Evolutionary conservation across 2,329 filamentous ascomycete genomes (phyloP), one percentile per base, ranked within the genome.

Genomic region (Coleophoma eucalyptorum): DNA sequence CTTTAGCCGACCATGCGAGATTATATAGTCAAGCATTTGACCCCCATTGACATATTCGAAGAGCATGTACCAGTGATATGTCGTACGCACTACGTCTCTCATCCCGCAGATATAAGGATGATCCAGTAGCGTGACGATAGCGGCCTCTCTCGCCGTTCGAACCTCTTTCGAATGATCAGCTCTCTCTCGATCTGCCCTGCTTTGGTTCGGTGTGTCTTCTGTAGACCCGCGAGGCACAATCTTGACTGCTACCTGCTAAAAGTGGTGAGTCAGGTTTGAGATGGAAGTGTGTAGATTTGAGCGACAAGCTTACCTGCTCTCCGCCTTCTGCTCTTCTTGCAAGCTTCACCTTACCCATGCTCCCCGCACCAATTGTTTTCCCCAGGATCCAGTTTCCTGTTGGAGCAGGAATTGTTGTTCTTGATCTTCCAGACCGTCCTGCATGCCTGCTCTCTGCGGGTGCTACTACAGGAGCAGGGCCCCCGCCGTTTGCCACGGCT

Each of bases 41-140:
- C 94, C 94, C 44, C 94, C 94, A 66, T 99, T 97, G 70, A 99
- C 94, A 69, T 94, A 97, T 73, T 99, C 94, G 66, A 96, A 99
- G 47, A 99, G 84, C 94, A 99, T 99, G 72, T 99, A 99, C 94
- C 94, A 99, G 71, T 99, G 94, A 68, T 97, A 94, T 64, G 94
- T 93, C 46, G 94, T 97, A 51, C 92, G 87, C 50, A 97, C 88
- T 21, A 97, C 91, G 72, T 99, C 94, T 58, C 91, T 85, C 80
- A 99, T 89, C 52, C 89, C 91, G 68, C 94, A 97, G 52, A 99
- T 95, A 66, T 96, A 95, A 13, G 93, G 94, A 64, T 97, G 94
- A 65, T 91, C 90, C 51, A 97, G 81, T 44, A 99, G 83, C 21
- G 90, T 96, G 56, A 97, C 93, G 65, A 99, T 97, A 59, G 94